phyloP scores from a whole-genome alignment of 1,139 yeast genomes.

The Candida frijolesensis region DNA sequence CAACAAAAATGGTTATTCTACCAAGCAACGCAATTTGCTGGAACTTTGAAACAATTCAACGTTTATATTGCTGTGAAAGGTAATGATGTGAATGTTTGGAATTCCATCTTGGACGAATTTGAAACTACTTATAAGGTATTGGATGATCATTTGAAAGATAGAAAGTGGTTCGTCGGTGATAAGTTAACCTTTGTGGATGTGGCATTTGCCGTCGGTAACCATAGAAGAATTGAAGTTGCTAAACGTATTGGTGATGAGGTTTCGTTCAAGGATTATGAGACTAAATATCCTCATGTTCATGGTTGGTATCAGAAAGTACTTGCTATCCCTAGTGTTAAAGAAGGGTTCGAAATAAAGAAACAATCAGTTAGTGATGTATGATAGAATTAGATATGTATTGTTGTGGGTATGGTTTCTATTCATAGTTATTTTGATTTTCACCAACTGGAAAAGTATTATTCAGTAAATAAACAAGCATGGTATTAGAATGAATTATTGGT shows the following conservation, averaged over 20 bases:
- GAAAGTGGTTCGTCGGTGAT: slow-evolving; percentile 14
- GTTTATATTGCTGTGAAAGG: not conserved
- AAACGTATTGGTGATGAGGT: slow-evolving; percentile 7
- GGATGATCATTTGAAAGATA: not conserved
- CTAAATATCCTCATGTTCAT: slow-evolving; percentile 10
- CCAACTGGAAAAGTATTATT: too few species aligned
- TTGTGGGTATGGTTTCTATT: too few species aligned
- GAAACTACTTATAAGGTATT: slow-evolving; percentile 3
- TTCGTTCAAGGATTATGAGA: slow-evolving; percentile 7
- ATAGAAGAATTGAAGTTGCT: slow-evolving; percentile 11
- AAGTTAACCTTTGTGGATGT: slow-evolving; percentile 15
- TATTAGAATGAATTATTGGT: too few species aligned
- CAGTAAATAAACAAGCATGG: too few species aligned
- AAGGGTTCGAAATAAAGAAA: slow-evolving; percentile 1
- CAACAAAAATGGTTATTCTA: slow-evolving; percentile 13
- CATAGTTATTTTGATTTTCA: too few species aligned
- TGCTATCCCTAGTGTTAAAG: slow-evolving; percentile 9
- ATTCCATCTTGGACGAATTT: not conserved
- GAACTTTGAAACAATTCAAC: slow-evolving; percentile 4
- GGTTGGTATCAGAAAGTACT: slow-evolving; percentile 11
- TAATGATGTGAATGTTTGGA: not conserved
- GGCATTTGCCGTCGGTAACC: slow-evolving; percentile 10
- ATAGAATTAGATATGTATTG: too few species aligned
- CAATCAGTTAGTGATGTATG: too few species aligned
- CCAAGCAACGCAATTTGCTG: slow-evolving; percentile 11